Conservation (phyloP, 2,329 filamentous ascomycete genomes). For the Colletotrichum sp. region DNA sequence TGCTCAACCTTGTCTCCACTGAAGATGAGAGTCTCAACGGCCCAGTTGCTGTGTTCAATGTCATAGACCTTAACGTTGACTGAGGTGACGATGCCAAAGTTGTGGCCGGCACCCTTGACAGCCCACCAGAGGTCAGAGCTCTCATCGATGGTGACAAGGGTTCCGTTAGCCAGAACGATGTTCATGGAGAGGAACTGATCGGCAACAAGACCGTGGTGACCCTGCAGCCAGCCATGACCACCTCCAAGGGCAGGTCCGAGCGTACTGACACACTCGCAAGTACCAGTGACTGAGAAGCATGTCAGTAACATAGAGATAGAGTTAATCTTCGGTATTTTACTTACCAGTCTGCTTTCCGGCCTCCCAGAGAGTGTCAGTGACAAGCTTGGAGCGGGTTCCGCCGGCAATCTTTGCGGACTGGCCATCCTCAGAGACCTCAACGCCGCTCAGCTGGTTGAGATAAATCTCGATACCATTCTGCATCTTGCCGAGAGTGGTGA, state of each 20-base stretch:
- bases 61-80: slow-evolving; percentile 54
- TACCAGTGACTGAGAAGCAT: slow-evolving; percentile 45
- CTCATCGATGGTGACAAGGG: slow-evolving; percentile 38
- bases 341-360: slow-evolving; percentile 55
- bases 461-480: slow-evolving; percentile 56
- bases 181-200: slow-evolving; percentile 59
- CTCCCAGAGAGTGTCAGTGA: slow-evolving; percentile 54
- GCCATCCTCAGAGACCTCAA: slow-evolving; percentile 46
- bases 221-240: slow-evolving; percentile 60
- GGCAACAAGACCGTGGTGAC: slow-evolving; percentile 55
- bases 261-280: slow-evolving; percentile 57
- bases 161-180: slow-evolving; percentile 56
- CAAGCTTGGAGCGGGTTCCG: slow-evolving; percentile 48
- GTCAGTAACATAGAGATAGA: not conserved
- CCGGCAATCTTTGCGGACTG: slow-evolving; percentile 53
- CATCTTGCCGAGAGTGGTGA: slow-evolving; percentile 54
- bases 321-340: not conserved
- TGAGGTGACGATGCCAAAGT: slow-evolving; percentile 63
- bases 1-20: slow-evolving; percentile 53
- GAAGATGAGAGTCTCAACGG: slow-evolving; percentile 49
- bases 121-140: slow-evolving; percentile 63
- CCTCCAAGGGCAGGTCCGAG: slow-evolving; percentile 60
- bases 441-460: slow-evolving; percentile 46
- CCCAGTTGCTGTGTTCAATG: slow-evolving; percentile 42
- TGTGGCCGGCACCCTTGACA: slow-evolving; percentile 62